Percentiles rank a stretch among this genome's conserved stretches.
These are phyloP conservation scores for Maudiozyma turicensis DNA, from an alignment of 805 yeast species.

Conservation along the genomic window DNA sequence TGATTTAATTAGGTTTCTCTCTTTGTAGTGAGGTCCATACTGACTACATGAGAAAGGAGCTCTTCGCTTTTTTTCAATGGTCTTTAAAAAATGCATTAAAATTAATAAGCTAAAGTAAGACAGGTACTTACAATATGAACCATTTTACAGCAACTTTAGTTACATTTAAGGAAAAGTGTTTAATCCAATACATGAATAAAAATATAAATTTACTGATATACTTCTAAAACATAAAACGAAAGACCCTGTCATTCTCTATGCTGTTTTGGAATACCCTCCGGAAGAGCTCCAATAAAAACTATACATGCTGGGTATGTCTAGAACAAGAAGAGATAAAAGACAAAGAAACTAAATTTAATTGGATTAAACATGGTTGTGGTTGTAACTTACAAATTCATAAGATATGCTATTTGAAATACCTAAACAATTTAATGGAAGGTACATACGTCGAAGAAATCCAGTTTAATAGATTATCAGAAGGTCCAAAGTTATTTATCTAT, in stretches of 20 bases:
- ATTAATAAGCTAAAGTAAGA: too few relatives aligned
- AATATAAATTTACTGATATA: too few relatives aligned
- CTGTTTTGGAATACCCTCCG: background rate
- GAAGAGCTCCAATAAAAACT: background rate
- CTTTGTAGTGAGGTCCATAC: too few relatives aligned
- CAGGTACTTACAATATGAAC: too few relatives aligned
- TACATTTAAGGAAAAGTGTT: too few relatives aligned
- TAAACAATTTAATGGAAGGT: slow-evolving; percentile 8
- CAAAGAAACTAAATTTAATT: slow-evolving; percentile 7
- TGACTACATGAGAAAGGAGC: too few relatives aligned
- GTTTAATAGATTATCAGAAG: too few relatives aligned
- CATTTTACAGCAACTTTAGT: too few relatives aligned
- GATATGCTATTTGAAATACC: slow-evolving; percentile 18
- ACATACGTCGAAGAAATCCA: background rate
- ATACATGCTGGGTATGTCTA: slow-evolving; percentile 25
- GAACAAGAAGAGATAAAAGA: slow-evolving; percentile 13
- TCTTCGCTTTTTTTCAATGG: too few relatives aligned
- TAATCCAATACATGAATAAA: too few relatives aligned
- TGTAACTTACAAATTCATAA: slow-evolving; percentile 26
- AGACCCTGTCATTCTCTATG: background rate
- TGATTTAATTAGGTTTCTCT: too few relatives aligned
- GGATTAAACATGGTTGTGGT: slow-evolving; percentile 24
- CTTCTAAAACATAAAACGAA: background rate
- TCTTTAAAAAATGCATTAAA: too few relatives aligned
- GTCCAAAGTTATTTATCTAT: background rate